Percentiles rank a stretch among this genome's conserved stretches.
phyloP scores from a whole-genome alignment of 768 basidiomycete species.

The Boletus vinaceobasis region DNA sequence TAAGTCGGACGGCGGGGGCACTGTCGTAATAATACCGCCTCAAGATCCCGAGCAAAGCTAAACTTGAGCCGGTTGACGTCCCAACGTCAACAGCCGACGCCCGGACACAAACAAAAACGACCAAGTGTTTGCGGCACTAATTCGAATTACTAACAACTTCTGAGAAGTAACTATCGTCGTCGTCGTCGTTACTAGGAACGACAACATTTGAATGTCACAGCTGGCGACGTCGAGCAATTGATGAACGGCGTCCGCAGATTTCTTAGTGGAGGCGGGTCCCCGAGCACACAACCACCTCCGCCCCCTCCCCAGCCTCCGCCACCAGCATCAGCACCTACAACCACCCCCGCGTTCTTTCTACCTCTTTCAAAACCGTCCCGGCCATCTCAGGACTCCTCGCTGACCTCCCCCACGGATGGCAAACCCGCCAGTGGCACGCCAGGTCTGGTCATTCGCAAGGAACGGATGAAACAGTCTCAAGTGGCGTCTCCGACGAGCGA shows the following conservation, averaged over 20 bases:
- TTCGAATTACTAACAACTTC: not conserved
- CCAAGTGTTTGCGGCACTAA: too few species aligned
- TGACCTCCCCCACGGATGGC: slow-evolving; percentile 26
- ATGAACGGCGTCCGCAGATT: slow-evolving; percentile 77
- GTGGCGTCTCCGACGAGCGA: slow-evolving; percentile 20
- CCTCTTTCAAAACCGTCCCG: slow-evolving; percentile 37
- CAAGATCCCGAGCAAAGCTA: not conserved
- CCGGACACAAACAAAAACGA: not conserved
- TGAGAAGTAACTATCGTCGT: too few species aligned
- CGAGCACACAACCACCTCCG: slow-evolving; percentile 28
- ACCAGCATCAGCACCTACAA: slow-evolving; percentile 19
- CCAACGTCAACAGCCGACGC: slow-evolving; percentile 3
- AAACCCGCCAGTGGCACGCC: slow-evolving; percentile 21
- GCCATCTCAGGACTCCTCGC: slow-evolving; percentile 43
- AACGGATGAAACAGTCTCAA: slow-evolving; percentile 36
- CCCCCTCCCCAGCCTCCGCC: slow-evolving; percentile 13
- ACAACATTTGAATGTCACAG: slow-evolving; percentile 22
- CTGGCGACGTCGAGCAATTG: slow-evolving; percentile 18
- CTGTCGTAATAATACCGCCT: not conserved
- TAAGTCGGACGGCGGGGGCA: slow-evolving; percentile 6
- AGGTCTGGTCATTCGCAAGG: slow-evolving; percentile 52
- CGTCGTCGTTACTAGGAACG: slow-evolving; percentile 2
- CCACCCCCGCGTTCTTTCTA: slow-evolving; percentile 21
- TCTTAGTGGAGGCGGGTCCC: slow-evolving; percentile 44
- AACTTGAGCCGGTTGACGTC: not conserved